Percentiles rank a stretch among this genome's conserved stretches.
These are phyloP conservation scores for Auriscalpium vulgare DNA, from an alignment of 768 basidiomycete species.

Conservation along the genomic window DNA sequence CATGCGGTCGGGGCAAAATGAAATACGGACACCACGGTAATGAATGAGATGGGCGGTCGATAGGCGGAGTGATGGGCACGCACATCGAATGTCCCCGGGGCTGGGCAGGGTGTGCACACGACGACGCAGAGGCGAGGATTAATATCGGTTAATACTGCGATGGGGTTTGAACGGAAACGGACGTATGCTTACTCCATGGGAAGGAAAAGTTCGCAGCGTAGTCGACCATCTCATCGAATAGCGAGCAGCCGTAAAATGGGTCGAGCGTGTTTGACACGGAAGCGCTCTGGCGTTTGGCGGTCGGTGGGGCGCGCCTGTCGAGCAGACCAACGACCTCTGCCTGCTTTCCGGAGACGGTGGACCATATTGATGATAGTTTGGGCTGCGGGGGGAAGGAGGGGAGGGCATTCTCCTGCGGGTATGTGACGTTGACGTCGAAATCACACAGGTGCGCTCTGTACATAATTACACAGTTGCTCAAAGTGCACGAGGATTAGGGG, in stretches of 20 bases:
- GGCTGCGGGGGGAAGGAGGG: slow-evolving; percentile 24
- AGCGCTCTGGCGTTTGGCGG: not conserved
- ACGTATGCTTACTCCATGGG: slow-evolving; percentile 37
- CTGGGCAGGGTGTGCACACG: not conserved
- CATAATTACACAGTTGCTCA: not conserved
- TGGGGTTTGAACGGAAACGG: too few species aligned
- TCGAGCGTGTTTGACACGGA: slow-evolving; percentile 13
- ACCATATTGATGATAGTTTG: slow-evolving; percentile 6
- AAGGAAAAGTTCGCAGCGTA: slow-evolving; percentile 67
- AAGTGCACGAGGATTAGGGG: not conserved
- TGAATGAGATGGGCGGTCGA: too few species aligned
- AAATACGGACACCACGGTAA: too few species aligned
- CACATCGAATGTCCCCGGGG: slow-evolving; percentile 7
- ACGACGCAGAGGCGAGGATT: not conserved
- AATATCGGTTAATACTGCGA: not conserved
- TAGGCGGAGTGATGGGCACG: not conserved
- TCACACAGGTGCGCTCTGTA: slow-evolving; percentile 52
- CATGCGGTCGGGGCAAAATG: too few species aligned
- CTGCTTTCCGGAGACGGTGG: slow-evolving; percentile 19
- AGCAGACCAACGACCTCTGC: slow-evolving; percentile 22
- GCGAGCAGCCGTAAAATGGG: slow-evolving; percentile 38
- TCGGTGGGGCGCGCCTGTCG: slow-evolving; percentile 36
- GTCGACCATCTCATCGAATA: slow-evolving; percentile 59
- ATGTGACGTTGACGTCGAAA: slow-evolving; percentile 59
- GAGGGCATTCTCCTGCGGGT: slow-evolving; percentile 52